These are phyloP conservation scores for Solanum peruvianum DNA, from an alignment of 257 asterid genomes.

Conservation along the genomic window DNA sequence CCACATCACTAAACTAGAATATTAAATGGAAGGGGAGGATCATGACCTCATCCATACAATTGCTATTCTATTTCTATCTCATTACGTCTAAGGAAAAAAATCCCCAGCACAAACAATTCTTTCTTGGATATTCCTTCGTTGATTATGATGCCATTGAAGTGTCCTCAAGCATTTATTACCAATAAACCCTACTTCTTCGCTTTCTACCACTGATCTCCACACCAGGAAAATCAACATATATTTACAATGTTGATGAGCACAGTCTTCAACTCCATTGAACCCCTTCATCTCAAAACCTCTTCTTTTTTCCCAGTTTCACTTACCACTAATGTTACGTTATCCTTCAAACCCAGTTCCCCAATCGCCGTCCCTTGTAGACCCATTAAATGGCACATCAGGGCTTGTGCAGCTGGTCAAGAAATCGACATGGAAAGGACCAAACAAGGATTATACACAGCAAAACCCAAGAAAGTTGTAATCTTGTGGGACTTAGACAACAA, in stretches of 20 bases:
- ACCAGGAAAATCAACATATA: background rate
- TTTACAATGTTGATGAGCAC: slow-evolving; percentile 14
- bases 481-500: slow-evolving; percentile 94
- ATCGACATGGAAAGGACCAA: slow-evolving; percentile 71
- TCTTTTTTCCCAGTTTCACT: background rate
- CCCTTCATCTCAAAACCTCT: slow-evolving; percentile 15
- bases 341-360: slow-evolving; percentile 7
- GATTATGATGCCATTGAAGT: background rate
- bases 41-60: background rate
- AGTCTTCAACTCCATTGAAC: slow-evolving; percentile 20
- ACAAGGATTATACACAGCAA: slow-evolving; percentile 55
- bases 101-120: background rate
- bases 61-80: background rate
- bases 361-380: background rate
- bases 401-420: slow-evolving; percentile 38
- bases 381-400: slow-evolving; percentile 21
- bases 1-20: background rate
- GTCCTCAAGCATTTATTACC: background rate
- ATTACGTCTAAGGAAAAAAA: background rate
- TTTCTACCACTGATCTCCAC: background rate
- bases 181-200: background rate
- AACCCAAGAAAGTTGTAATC: slow-evolving; percentile 66
- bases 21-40: background rate
- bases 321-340: background rate
- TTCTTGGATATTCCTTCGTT: background rate